These are phyloP conservation scores for Eucalyptus pauciflora DNA, from an alignment of 345 rosid species.

Conservation along the genomic window DNA sequence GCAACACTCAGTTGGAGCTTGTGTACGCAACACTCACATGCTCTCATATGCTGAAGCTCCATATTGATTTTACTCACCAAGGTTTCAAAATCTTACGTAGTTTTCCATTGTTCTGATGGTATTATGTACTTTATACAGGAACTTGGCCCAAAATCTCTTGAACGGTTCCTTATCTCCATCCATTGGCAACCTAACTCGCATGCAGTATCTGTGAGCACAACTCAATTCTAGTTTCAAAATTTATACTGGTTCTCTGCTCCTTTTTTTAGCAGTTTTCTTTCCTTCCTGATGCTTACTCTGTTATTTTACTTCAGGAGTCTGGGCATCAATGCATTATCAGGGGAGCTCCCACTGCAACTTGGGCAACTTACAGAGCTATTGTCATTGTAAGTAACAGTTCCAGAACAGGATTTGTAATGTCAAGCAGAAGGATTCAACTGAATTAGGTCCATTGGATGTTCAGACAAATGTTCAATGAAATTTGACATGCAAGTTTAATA, in stretches of 20 bases:
- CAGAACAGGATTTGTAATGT: too few species aligned
- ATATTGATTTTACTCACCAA: not conserved
- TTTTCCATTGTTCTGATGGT: slow-evolving; percentile 16
- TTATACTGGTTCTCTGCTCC: too few species aligned
- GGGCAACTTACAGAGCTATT: slow-evolving; percentile 26
- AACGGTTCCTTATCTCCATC: slow-evolving; percentile 6
- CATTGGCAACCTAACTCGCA: too few species aligned
- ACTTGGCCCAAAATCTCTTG: slow-evolving; percentile 30
- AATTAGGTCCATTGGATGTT: not conserved
- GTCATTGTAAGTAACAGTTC: slow-evolving; percentile 26
- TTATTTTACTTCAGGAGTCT: too few species aligned
- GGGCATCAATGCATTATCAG: slow-evolving; percentile 10
- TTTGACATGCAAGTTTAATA: too few species aligned
- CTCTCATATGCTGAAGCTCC: not conserved
- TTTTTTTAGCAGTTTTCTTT: too few species aligned
- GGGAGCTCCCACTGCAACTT: slow-evolving; percentile 3
- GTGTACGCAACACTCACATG: not conserved
- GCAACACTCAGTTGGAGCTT: not conserved
- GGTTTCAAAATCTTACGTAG: not conserved
- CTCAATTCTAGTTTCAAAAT: too few species aligned
- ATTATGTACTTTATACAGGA: slow-evolving; percentile 6
- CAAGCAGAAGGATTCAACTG: not conserved
- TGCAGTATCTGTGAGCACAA: too few species aligned
- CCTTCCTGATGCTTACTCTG: too few species aligned
- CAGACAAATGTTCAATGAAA: not conserved